Base-by-base conservation (phyloP, 2,329 filamentous ascomycete genomes). In the Cryphonectria naterciae region DNA sequence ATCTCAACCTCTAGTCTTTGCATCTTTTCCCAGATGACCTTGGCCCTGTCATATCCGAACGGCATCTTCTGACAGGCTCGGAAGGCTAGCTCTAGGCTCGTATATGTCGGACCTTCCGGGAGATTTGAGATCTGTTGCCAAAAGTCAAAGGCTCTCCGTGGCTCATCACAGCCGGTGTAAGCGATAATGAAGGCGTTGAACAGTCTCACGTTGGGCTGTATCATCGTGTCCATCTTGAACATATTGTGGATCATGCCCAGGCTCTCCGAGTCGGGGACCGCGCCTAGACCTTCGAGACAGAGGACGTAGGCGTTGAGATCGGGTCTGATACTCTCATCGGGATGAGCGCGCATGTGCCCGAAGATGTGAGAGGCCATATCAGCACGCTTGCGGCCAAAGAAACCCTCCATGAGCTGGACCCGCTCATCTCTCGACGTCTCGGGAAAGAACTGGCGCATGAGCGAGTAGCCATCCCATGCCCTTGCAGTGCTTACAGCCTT, bases 361-460 rank as follows among this genome's bases (percentile, higher is more conserved):
- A 99, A 98, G 46, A 97, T 90, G 73, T 94, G 87, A 63, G 89
- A 90, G 2, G 93, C 95, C 87, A 98, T 94, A 77, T 98, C 95
- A 17, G 93, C 86, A 15, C 94, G 89, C 39, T 88, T 86, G 54
- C 94, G 91, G 10, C 86, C 82, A 78, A 97, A 97, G 81, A 98
- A 98, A 32, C 87, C 85, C 32, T 91, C 86, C 93, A 99, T 97
- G 61, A 98, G 84, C 37, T 85, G 81, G 19, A 91, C 89, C 13
- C 95, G 91, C 65, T 88, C 85, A 2, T 85, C 83, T 7, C 89
- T 85, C n/a, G 88, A 85, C 0, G 91, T 91, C 76, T 92, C 90
- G 8, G 88, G 85, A 79, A 91, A 91, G 78, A 88, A 87, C 70
- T 90, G 87, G 11, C 87, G 85, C 41, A 91, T 80, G n/a, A 92